A percentile compares a stretch with the other conserved stretches of the same genome.
Conservation (phyloP, 805 yeast species). For the Zygotorulaspora florentina region DNA sequence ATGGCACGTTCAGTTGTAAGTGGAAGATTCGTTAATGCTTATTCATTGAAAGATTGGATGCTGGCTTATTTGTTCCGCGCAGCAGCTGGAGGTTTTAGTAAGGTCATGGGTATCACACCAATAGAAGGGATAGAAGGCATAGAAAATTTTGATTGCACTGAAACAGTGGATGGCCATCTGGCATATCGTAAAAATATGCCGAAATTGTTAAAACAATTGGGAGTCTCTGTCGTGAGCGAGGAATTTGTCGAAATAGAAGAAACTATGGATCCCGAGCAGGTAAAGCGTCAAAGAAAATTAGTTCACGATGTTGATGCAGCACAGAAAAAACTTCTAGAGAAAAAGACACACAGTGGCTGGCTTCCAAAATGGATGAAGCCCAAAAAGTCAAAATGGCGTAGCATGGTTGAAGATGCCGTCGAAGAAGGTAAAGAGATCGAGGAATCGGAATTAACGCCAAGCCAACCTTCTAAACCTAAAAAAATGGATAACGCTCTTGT, state of each 20-base stretch:
- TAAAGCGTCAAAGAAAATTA: constrained; percentile 76
- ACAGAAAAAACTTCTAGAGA: constrained; percentile 49
- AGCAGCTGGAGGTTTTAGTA: constrained; percentile 86
- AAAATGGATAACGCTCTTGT: constrained; percentile 26
- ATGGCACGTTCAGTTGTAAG: constrained; percentile 81
- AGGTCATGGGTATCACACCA: constrained; percentile 87
- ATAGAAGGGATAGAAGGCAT: constrained; percentile 59
- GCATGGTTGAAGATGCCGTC: constrained; percentile 51
- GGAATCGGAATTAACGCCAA: constrained; percentile 15
- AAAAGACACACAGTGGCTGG: constrained; percentile 40
- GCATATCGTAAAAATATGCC: constrained; percentile 96
- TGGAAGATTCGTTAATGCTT: constrained; percentile 87
- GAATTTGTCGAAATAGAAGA: constrained; percentile 95
- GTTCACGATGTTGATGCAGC: constrained; percentile 86
- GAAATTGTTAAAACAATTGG: constrained; percentile 58
- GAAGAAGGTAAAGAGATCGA: constrained; percentile 28
- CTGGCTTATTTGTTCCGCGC: constrained; percentile 93
- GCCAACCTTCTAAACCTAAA: constrained; percentile 10
- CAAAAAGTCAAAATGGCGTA: constrained; percentile 56
- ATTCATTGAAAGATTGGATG: constrained; percentile 91
- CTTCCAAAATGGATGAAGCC: constrained; percentile 46
- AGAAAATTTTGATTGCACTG: constrained; percentile 86
- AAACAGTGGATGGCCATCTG: constrained; percentile 90
- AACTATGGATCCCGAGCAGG: constrained; percentile 77
- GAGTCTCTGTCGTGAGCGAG: constrained; percentile 80